Evolutionary conservation across 345 rosid genomes (phyloP).

Genomic region (Dimocarpus longan): DNA sequence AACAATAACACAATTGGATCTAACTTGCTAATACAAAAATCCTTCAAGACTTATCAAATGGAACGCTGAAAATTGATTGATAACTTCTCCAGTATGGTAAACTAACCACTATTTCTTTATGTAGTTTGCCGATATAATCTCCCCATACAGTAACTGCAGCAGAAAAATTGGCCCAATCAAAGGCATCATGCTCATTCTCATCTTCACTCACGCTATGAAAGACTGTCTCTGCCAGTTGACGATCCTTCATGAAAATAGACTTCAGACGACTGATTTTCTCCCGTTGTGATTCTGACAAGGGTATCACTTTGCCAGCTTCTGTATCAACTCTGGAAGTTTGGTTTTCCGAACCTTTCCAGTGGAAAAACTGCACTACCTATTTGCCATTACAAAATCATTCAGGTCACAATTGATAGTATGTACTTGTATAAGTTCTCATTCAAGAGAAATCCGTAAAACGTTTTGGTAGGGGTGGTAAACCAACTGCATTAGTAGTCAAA

Average conservation of each 20-base stretch:
- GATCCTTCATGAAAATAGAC: conserved; percentile 43
- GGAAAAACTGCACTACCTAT: conserved; percentile 69
- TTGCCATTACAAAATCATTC: conserved; percentile 10
- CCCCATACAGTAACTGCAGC: conserved; percentile 49
- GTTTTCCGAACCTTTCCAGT: conserved; percentile 53
- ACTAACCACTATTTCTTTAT: conserved; percentile 45
- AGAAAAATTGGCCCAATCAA: conserved; percentile 45
- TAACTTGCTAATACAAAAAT: neutral
- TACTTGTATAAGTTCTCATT: neutral
- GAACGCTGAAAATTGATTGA: conserved; percentile 41
- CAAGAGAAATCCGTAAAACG: neutral
- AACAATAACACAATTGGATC: neutral
- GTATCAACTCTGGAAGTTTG: conserved; percentile 10
- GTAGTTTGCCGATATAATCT: conserved; percentile 47
- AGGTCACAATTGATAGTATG: neutral
- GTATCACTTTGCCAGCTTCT: conserved; percentile 25
- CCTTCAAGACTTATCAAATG: conserved; percentile 16
- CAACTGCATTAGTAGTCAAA: neutral
- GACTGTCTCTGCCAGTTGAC: conserved; percentile 32
- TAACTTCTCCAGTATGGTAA: conserved; percentile 64
- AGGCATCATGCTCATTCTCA: conserved; percentile 24
- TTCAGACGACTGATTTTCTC: conserved; percentile 41
- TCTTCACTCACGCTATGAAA: conserved; percentile 24
- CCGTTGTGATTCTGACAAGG: conserved; percentile 44
- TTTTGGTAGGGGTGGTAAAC: neutral